Evolutionary conservation across 176 grass and related monocot species (phyloP), one percentile per base, ranked within the genome.

Genomic region (Ananas comosus): DNA sequence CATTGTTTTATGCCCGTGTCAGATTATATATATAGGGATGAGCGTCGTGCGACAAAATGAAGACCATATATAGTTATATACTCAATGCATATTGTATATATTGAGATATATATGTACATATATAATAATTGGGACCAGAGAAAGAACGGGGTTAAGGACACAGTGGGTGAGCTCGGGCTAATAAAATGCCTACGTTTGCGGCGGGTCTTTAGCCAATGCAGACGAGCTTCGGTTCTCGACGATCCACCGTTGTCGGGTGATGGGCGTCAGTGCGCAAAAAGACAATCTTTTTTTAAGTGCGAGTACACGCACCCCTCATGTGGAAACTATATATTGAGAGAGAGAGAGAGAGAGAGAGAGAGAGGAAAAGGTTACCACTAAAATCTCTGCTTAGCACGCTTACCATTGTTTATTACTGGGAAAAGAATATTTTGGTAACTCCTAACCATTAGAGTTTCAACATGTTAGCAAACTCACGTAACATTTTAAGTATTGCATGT

Each of bases 181-280:
- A 69, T n/a, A 69, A 69, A 66, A 49, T 68, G 51, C 75, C 75
- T 77, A 50, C 17, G 33, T 69, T 63, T 77, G 75, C 75, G 75
- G 75, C 75, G 66, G 75, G 52, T 69, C 66, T 77, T 77, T 48
- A 61, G 75, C 66, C 53, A 69, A 1, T 13, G 27, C 23, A 50
- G 12, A 12, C 14, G 68, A 27, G 68, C 19, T 12, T 8, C 49
- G 27, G 50, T 52, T 51, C 68, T 53, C 68, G 22, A 51, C 48
- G 48, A 51, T 70, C 49, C 68, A 10, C 25, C 29, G 14, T 13
- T 66, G 13, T 33, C 64, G 70, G 47, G 53, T 6, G 11, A 28
- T 50, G 5, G 22, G 47, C 56, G n/a, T 25, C 33, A 11, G 1
- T 48, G 5, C 9, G 51, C 49, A 28, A 17, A 52, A 16, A 14